phyloP scores from a whole-genome alignment of 2,329 filamentous ascomycete genomes.

The Fusarium nanum region DNA sequence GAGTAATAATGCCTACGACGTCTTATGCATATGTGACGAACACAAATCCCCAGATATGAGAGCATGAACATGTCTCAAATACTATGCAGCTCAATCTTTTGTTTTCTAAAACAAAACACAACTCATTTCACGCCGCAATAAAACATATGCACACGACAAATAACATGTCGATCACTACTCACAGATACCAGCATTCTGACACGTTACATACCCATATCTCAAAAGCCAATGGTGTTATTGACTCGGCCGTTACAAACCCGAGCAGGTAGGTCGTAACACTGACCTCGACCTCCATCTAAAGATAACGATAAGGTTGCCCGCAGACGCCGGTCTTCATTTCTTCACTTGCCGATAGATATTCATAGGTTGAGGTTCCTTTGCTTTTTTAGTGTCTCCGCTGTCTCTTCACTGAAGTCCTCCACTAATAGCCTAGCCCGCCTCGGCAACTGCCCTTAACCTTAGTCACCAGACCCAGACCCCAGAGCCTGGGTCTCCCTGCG shows the following conservation, averaged over 20 bases:
- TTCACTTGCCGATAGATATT: constrained; percentile 18
- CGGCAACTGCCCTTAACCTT: constrained; percentile 39
- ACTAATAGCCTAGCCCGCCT: constrained; percentile 36
- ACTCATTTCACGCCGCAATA: background rate
- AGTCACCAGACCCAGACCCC: constrained; percentile 43
- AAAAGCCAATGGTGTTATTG: background rate
- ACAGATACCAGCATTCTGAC: constrained; percentile 14
- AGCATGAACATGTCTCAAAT: constrained; percentile 1
- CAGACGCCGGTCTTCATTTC: background rate
- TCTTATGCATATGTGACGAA: background rate
- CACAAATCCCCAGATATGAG: background rate
- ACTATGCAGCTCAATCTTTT: background rate
- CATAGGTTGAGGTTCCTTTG: constrained; percentile 1
- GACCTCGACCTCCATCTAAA: background rate
- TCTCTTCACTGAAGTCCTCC: constrained; percentile 18
- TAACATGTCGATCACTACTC: constrained; percentile 7
- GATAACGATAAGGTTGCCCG: constrained; percentile 20
- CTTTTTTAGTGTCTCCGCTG: background rate
- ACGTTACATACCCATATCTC: constrained; percentile 7
- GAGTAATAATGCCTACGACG: background rate
- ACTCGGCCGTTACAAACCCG: constrained; percentile 4
- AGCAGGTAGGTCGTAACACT: constrained; percentile 8
- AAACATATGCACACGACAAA: background rate
- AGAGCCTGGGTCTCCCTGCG: constrained; percentile 23
- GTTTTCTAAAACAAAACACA: background rate